Evolutionary conservation across 23 red algal species (phyloP), one percentile per base, ranked within the genome.

Genomic region (Cyanidiococcus yangmingshanensis): DNA sequence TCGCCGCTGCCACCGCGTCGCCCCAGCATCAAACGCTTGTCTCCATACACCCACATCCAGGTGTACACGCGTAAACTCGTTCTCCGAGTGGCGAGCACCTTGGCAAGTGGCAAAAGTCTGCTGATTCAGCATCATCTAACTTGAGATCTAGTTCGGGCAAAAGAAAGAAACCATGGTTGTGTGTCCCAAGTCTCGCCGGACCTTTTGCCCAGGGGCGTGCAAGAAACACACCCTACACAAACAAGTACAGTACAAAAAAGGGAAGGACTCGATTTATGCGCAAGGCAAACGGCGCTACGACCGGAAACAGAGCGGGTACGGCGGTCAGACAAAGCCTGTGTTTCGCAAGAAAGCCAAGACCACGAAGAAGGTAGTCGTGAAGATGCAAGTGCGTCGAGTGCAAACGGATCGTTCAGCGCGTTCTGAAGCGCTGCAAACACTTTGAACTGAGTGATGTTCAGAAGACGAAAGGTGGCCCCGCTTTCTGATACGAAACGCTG

Each of bases 261-360:
- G 94, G 37, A 90, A 98, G 68, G 94, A 84, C 37, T 91, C 88
- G 24, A 39, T 85, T 32, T 91, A 80, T 57, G 94, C 94, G 31
- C 94, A 98, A 74, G 94, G 94, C 57, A 98, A 90, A 82, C 83
- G 94, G 54, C 89, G 94, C 36, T 98, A 98, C 75, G 94, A 98
- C 41, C 39, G 82, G 50, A 98, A 98, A 74, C 94, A 90, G 84
- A 84, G 80, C 59, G 94, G 94, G 38, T 98, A 89, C 80, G 94
- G 94, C 17, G 94, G 94, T 2, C 94, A 98, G 84, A 90, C 94
- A 1, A 98, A 98, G 83, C 94, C 94, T 34, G 89, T 98, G 18
- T 98, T 98, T 77, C 84, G 89, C 79, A 98, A 98, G 77, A 98
- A 85, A 84, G 92, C 94, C n/a, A 98, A 98, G 87, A 98, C 94